phyloP scores from a whole-genome alignment of 306 rosid genomes.

The Cicer pinnatifidum region DNA sequence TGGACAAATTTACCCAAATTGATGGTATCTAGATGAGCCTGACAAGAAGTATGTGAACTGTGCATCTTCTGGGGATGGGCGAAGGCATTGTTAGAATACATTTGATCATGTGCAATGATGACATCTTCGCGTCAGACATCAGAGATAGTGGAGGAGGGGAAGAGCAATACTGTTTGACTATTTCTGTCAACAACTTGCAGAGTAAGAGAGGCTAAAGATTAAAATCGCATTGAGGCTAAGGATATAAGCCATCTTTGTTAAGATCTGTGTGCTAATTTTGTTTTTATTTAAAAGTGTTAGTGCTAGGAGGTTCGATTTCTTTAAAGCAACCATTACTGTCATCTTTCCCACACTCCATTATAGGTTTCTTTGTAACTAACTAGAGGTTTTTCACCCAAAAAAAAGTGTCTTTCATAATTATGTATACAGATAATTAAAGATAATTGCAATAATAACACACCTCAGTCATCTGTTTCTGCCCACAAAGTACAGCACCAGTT shows the following conservation, averaged over 20 bases:
- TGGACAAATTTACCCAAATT: not conserved
- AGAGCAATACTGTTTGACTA: not conserved
- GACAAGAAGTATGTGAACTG: not conserved
- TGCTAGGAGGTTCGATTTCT: constrained; percentile 18
- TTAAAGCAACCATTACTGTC: constrained; percentile 18
- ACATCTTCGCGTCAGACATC: not conserved
- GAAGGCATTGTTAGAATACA: not conserved
- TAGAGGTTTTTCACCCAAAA: constrained; percentile 16
- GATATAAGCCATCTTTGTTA: not conserved
- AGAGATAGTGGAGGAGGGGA: not conserved
- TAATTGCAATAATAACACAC: constrained; percentile 45
- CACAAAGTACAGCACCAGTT: constrained; percentile 79
- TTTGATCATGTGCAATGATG: not conserved
- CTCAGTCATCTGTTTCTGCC: constrained; percentile 96
- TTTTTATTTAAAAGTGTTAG: not conserved
- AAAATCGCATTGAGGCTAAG: not conserved
- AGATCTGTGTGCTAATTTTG: not conserved
- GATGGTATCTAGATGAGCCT: not conserved
- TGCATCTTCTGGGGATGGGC: not conserved
- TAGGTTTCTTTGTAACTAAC: constrained; percentile 12
- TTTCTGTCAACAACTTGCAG: constrained; percentile 2
- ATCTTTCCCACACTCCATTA: constrained; percentile 13
- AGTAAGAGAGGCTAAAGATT: no score
- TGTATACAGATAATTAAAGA: constrained; percentile 25
- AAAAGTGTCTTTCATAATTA: constrained; percentile 14